phyloP scores from a whole-genome alignment of 2,329 filamentous ascomycete species.

The Colletotrichum cereale region DNA sequence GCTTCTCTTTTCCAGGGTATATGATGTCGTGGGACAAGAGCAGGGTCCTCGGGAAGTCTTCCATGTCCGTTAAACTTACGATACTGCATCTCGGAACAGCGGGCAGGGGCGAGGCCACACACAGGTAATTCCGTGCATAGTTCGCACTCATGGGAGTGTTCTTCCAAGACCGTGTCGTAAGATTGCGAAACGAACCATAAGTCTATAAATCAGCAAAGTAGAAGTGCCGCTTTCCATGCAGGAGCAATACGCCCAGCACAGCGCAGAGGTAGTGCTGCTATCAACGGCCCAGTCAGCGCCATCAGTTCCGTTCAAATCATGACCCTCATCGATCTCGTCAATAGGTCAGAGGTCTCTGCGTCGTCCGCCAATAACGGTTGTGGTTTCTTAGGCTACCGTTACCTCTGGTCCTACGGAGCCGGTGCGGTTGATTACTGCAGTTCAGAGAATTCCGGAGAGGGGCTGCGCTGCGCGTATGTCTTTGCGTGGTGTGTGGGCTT shows the following conservation, averaged over 20 bases:
- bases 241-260: slow-evolving; percentile 78
- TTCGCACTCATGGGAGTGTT: slow-evolving; percentile 71
- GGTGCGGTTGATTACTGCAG: slow-evolving; percentile 80
- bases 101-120: slow-evolving; percentile 77
- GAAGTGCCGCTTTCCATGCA: slow-evolving; percentile 74
- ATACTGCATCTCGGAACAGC: slow-evolving; percentile 75
- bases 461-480: slow-evolving; percentile 67
- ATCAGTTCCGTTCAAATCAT: slow-evolving; percentile 65
- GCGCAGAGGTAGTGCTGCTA: slow-evolving; percentile 75
- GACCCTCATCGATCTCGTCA: slow-evolving; percentile 65
- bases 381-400: slow-evolving; percentile 46
- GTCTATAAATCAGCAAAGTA: slow-evolving; percentile 65
- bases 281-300: slow-evolving; percentile 75
- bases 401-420: slow-evolving; percentile 63
- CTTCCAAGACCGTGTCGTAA: too few relatives aligned
- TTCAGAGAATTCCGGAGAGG: slow-evolving; percentile 80
- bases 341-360: slow-evolving; percentile 69
- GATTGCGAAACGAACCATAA: background rate
- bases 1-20: slow-evolving; percentile 52
- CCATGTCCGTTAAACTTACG: slow-evolving; percentile 68
- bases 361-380: slow-evolving; percentile 72
- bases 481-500: slow-evolving; percentile 76
- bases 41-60: slow-evolving; percentile 60
- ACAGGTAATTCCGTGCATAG: slow-evolving; percentile 80
- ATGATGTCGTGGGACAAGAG: slow-evolving; percentile 57